Base-by-base conservation (phyloP, 1,284 basidiomycete species). In the Paramarasmius palmivorus region DNA sequence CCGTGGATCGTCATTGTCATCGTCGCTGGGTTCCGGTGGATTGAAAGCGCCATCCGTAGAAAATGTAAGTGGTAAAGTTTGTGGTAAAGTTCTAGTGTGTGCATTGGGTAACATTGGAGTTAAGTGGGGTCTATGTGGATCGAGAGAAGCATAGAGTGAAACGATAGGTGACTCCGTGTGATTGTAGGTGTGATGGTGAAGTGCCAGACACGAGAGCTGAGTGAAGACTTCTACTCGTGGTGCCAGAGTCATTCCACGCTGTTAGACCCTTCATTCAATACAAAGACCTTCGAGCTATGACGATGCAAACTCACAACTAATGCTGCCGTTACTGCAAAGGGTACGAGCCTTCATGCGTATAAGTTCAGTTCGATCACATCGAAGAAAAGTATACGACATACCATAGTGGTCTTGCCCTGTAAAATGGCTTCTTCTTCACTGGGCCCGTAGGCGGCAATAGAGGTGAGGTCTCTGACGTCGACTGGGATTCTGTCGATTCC, bases 161-260 rank as follows among this genome's bases (percentile, higher is more conserved):
- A 59, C 49, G 57, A 53, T 26, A 17, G 50, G 59, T 57, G 50
- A 50, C 38, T 61, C 56, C 17, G 67, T 65, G 53, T 68, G 64
- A 62, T 70, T 59, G 70, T 77, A 68, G 72, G 70, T 69, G 57
- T 75, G 73, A 50, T 71, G 68, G 39, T 76, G 67, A 49, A 82
- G 77, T 38, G 73, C 72, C 57, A 80, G 77, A 70, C 88, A 91
- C 2, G 89, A 82, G 37, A 91, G 73, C 60, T 89, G 83, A n/a
- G 86, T 90, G 70, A 81, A 88, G 32, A 91, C 82, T 70, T 90
- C 84, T 17, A 91, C 81, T 48, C 88, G 80, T 38, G 88, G 84
- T 8, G 88, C 88, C 40, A 88, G 68, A 6, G 88, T 90, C 85
- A 91, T 90, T 51, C 86, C 87, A 42, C 87, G 85, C 88, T 90